Conservation (phyloP, 805 yeast genomes). For the Metschnikowia lochheadii region DNA sequence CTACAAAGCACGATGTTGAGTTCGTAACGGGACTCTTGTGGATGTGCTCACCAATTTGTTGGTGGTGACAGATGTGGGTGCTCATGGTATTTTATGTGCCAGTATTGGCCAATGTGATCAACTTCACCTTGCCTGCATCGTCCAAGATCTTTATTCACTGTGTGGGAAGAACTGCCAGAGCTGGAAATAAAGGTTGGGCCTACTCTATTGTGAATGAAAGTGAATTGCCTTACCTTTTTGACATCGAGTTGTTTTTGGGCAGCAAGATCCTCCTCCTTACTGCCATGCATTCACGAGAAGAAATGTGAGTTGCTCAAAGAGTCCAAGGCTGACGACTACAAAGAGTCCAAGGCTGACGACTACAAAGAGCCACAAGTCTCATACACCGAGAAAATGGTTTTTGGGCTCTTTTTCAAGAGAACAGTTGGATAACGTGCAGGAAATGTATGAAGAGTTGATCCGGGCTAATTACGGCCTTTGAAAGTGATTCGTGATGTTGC, state of each 20-base stretch:
- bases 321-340: too few species aligned
- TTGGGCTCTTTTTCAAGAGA: constrained; percentile 78
- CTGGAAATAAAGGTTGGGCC: constrained; percentile 98
- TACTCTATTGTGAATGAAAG: constrained; percentile 80
- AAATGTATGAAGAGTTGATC: constrained; percentile 60
- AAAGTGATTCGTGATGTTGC: constrained; percentile 65
- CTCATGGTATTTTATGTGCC: constrained; percentile 99
- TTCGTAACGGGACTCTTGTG: constrained; percentile 68
- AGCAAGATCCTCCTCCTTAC: constrained; percentile 71
- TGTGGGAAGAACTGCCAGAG: constrained; percentile 99
- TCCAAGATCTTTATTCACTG: constrained; percentile 94
- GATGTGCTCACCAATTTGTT: constrained; percentile 77
- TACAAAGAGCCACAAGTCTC: constrained; percentile 56
- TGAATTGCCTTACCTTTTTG: constrained; percentile 87
- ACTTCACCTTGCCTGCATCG: constrained; percentile 84
- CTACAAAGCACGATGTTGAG: constrained; percentile 97
- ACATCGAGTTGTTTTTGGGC: constrained; percentile 86
- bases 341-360: constrained; percentile 39
- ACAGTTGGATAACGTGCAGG: constrained; percentile 67
- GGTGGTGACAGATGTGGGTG: constrained; percentile 97
- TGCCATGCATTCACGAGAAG: constrained; percentile 62
- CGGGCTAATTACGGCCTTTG: constrained; percentile 65
- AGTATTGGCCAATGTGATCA: constrained; percentile 88
- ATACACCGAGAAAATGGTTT: constrained; percentile 72
- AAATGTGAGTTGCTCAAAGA: constrained; percentile 50